Evolutionary conservation across 2,329 filamentous ascomycete species (phyloP).

Genomic region (Pyrenochaeta sp.): DNA sequence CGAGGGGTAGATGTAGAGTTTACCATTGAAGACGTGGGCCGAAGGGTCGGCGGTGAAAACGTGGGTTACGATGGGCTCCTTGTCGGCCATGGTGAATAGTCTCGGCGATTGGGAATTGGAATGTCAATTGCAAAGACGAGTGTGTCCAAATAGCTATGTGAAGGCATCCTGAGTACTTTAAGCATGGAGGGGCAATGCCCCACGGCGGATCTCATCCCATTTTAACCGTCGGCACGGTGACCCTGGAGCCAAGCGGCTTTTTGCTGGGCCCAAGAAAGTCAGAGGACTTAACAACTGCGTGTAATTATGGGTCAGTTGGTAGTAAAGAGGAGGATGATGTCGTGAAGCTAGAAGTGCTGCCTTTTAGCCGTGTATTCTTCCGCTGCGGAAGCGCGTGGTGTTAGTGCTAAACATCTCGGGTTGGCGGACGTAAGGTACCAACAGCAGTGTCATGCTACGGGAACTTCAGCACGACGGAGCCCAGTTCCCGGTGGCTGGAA

Average conservation of each 20-base stretch:
- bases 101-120: conserved; percentile 2
- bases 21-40: conserved; percentile 78
- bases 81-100: conserved; percentile 42
- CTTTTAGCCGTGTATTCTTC: conserved; percentile 46
- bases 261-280: conserved; percentile 24
- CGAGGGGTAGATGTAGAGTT: conserved; percentile 80
- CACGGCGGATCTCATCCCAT: conserved; percentile 26
- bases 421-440: conserved; percentile 23
- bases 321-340: conserved; percentile 14
- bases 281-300: conserved; percentile 23
- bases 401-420: conserved; percentile 24
- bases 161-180: conserved; percentile 31
- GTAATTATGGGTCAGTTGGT: conserved; percentile 18
- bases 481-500: neutral
- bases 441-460: no score
- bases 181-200: conserved; percentile 34
- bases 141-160: conserved; percentile 10
- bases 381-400: conserved; percentile 27
- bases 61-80: conserved; percentile 72
- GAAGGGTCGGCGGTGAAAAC: conserved; percentile 83
- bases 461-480: no score
- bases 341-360: conserved; percentile 10
- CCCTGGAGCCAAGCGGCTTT: conserved; percentile 26
- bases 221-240: conserved; percentile 45
- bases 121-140: conserved; percentile 3